Conservation (phyloP, 352 stramenopile genomes). For the Phytophthora idaei region DNA sequence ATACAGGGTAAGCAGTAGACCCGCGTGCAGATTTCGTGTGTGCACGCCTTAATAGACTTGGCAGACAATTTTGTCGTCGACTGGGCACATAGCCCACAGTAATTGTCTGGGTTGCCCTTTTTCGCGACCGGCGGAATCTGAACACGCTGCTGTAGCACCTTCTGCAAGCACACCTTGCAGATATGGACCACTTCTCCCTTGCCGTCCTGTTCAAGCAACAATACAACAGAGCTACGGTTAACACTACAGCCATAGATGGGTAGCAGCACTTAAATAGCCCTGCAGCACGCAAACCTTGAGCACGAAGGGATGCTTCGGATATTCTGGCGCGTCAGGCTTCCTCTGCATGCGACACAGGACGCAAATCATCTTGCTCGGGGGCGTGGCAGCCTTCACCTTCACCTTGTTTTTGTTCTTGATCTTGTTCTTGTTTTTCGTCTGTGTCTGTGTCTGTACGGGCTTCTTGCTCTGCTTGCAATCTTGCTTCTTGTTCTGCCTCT, state of each 20-base stretch:
- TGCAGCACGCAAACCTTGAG: constrained; percentile 51
- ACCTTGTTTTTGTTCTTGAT: constrained; percentile 15
- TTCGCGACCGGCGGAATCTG: constrained; percentile 9
- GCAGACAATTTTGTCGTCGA: constrained; percentile 26
- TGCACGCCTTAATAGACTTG: constrained; percentile 46
- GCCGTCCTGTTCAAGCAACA: constrained; percentile 45
- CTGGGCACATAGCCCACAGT: constrained; percentile 60
- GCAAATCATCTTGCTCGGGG: constrained; percentile 40
- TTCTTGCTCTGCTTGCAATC: constrained; percentile 15
- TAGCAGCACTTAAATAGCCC: background rate
- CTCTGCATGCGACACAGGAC: constrained; percentile 52
- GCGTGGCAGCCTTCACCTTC: constrained; percentile 13
- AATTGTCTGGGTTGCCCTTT: constrained; percentile 26
- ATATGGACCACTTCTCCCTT: constrained; percentile 53
- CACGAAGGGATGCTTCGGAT: constrained; percentile 74
- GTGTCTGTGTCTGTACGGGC: background rate
- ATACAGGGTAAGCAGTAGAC: constrained; percentile 66
- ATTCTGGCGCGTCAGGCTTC: constrained; percentile 28
- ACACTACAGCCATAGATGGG: background rate
- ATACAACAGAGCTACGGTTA: background rate
- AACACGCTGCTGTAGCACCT: constrained; percentile 48
- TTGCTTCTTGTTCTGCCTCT: constrained; percentile 6
- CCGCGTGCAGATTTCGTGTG: constrained; percentile 52
- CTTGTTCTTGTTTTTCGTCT: constrained; percentile 5
- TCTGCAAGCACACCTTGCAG: constrained; percentile 74